These are phyloP conservation scores for Trypanosoma melophagium DNA, from an alignment of 208 protist species.

Conservation along the genomic window DNA sequence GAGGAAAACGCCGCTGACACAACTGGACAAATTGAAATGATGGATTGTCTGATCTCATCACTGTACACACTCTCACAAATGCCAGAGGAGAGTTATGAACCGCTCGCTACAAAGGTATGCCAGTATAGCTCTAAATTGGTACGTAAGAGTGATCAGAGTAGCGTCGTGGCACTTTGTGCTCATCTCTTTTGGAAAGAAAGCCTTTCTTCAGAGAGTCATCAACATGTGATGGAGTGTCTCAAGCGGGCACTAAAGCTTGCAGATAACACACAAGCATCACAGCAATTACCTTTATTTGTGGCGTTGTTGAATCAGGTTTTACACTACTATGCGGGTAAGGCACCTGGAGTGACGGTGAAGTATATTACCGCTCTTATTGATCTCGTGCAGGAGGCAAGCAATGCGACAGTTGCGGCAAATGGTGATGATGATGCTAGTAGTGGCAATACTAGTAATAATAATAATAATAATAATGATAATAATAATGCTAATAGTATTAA, in stretches of 20 bases:
- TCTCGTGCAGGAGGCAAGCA: constrained; percentile 39
- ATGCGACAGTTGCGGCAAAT: constrained; percentile 22
- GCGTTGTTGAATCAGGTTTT: constrained; percentile 94
- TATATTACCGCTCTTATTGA: constrained; percentile 61
- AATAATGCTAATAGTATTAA: background rate
- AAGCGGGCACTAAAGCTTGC: constrained; percentile 93
- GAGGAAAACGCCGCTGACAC: constrained; percentile 90
- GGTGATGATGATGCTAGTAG: background rate
- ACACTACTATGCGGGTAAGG: constrained; percentile 91
- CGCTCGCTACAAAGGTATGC: constrained; percentile 85
- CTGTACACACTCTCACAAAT: constrained; percentile 48
- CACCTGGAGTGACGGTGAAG: constrained; percentile 52
- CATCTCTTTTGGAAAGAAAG: constrained; percentile 88
- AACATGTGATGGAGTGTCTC: constrained; percentile 91
- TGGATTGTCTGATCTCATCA: constrained; percentile 77
- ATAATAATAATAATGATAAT: background rate
- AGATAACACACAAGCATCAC: constrained; percentile 63
- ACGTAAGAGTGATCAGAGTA: constrained; percentile 91
- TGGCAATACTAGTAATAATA: constrained; percentile 6
- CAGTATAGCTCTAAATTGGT: constrained; percentile 91
- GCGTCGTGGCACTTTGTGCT: constrained; percentile 72
- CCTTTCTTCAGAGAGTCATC: constrained; percentile 56
- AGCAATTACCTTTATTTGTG: constrained; percentile 92
- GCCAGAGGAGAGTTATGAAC: constrained; percentile 92
- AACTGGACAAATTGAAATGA: constrained; percentile 73